These are phyloP conservation scores for Hanseniaspora guilliermondii DNA, from an alignment of 805 yeast genomes.

Conservation along the genomic window DNA sequence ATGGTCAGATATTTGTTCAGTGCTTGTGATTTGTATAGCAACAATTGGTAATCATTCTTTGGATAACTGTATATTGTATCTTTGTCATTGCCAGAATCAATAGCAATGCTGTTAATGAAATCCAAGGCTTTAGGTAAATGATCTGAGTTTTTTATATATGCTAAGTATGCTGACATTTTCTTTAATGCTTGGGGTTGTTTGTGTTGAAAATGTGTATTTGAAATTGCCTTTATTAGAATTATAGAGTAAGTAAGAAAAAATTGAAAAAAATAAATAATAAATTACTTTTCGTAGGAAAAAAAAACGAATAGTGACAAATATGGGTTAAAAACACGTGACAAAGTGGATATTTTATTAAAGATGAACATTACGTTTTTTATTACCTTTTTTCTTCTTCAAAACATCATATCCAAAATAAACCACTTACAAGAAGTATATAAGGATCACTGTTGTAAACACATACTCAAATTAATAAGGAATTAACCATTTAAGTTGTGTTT, in stretches of 20 bases:
- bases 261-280: not conserved
- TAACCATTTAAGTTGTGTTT: too few species aligned
- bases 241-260: not conserved
- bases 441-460: too few species aligned
- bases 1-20: constrained; percentile 10
- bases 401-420: too few species aligned
- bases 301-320: not conserved
- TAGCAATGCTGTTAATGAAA: constrained; percentile 9
- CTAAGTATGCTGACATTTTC: not conserved
- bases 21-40: constrained; percentile 7
- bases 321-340: too few species aligned
- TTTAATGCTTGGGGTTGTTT: not conserved
- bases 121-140: not conserved
- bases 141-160: constrained; percentile 1
- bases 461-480: too few species aligned
- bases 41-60: constrained; percentile 1
- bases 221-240: too few species aligned
- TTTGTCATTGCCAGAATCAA: not conserved
- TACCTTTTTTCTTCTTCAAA: too few species aligned
- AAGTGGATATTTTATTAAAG: too few species aligned
- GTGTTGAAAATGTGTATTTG: too few species aligned
- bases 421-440: too few species aligned
- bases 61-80: not conserved
- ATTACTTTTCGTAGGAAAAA: too few species aligned
- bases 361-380: too few species aligned